Base-by-base conservation (phyloP, 345 rosid species). In the Turritis glabra region DNA sequence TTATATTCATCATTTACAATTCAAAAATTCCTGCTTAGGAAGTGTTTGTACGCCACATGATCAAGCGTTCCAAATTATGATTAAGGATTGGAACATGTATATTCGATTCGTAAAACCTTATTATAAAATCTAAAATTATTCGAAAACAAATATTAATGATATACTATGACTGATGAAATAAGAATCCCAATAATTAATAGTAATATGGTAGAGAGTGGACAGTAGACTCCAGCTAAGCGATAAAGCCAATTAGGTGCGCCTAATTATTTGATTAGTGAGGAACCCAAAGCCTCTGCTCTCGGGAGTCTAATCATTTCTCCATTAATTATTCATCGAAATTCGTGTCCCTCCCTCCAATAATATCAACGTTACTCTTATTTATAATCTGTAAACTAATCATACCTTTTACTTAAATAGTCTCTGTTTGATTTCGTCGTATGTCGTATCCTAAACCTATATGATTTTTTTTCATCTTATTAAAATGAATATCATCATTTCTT, bases 201-300 rank as follows among this genome's bases (percentile, higher is more conserved):
- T 14, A 9, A 71, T 33, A 33, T 33, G 59, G 57, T 71, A 59
- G 27, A 46, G 56, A 35, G 59, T 59, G 40, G 75, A 23, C 8
- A 72, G 30, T 55, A 65, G 72, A 65, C 51, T 65, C 77, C 77
- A 74, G 72, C 77, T 74, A 74, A 74, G 77, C 50, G 30, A 74
- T 33, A 74, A 65, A 56, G 77, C 59, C 38, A 74, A 56, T 65
- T 74, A 74, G 66, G 78, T 65, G 72, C 66, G 77, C 77, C 77
- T 56, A 65, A 74, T 65, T 64, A 73, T 55, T 46, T 73, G 71
- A 17, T 73, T 73, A 64, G 53, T 22, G 72, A 3, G 8, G 17
- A 33, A 38, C 57, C 71, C 66, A 65, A 74, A 64, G 72, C 77
- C 65, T 44, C 48, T 57, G 48, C 8, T 63, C 47, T 30, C 22